These are phyloP conservation scores for Yamadazyma sp. DNA, from an alignment of 1,139 yeast genomes.

Conservation along the genomic window DNA sequence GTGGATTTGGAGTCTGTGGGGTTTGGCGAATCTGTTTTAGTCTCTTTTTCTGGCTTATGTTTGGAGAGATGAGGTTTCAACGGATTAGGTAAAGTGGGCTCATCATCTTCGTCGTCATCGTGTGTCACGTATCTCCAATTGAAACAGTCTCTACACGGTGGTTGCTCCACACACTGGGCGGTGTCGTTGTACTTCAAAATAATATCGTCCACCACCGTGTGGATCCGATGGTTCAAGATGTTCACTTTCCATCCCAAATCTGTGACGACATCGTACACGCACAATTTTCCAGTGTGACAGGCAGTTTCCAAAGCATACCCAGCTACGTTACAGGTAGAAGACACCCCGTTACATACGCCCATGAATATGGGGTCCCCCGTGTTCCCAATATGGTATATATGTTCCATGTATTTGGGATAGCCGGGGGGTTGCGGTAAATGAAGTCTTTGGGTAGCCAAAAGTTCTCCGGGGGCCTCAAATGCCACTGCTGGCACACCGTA, in stretches of 20 bases:
- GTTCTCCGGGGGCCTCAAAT: slow-evolving; percentile 92
- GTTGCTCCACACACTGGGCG: slow-evolving; percentile 70
- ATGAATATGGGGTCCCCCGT: slow-evolving; percentile 96
- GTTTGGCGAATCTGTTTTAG: neutral
- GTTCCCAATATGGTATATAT: slow-evolving; percentile 94
- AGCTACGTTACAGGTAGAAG: slow-evolving; percentile 84
- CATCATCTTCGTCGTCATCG: slow-evolving; percentile 41
- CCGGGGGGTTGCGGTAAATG: slow-evolving; percentile 96
- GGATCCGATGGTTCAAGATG: slow-evolving; percentile 84
- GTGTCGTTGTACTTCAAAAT: slow-evolving; percentile 71
- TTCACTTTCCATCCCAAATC: slow-evolving; percentile 93
- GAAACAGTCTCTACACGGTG: slow-evolving; percentile 85
- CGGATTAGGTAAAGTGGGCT: slow-evolving; percentile 42
- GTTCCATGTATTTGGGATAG: slow-evolving; percentile 72
- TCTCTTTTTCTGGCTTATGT: slow-evolving; percentile 2
- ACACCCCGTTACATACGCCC: slow-evolving; percentile 97
- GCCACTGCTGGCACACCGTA: slow-evolving; percentile 89
- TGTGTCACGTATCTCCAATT: slow-evolving; percentile 82
- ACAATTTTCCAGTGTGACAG: slow-evolving; percentile 88
- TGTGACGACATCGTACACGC: slow-evolving; percentile 85
- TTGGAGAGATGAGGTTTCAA: slow-evolving; percentile 23
- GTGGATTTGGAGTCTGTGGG: neutral
- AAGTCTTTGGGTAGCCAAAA: slow-evolving; percentile 75
- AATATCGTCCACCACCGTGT: slow-evolving; percentile 85
- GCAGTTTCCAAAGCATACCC: slow-evolving; percentile 98